Evolutionary conservation across 169 alveolate species (phyloP), one percentile per base, ranked within the genome.

Genomic region (Eimeria praecox): DNA sequence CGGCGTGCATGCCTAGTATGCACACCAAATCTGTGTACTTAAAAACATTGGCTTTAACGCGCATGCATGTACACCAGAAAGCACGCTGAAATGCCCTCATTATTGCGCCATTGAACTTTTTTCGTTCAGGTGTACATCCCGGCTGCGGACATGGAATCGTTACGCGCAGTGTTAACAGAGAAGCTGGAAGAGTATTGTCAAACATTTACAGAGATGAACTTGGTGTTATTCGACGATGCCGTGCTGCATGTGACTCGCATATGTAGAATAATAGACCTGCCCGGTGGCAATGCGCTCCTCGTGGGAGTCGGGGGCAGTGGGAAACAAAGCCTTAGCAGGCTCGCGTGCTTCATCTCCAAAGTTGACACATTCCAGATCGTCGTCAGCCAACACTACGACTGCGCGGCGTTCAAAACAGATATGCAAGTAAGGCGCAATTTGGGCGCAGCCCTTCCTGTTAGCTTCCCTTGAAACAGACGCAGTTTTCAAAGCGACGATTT

Each of bases 261-360:
- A 52, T 97, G 99, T 62, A 97, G 99, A 91, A 98, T 99, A 89
- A 95, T 99, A 54, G 99, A 98, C 92, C 97, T 97, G 83, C 99
- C 99, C 56, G 98, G 98, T 40, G 99, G 99, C 42, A 98, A 99
- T 95, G 99, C 99, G 18, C 98, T 99, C 64, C 96, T 99, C n/a
- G 99, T 99, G 49, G 99, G 99, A 33, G 99, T 99, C 46, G 99
- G 99, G 10, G 99, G 99, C 69, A 98, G 99, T 27, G 99, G 99
- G 56, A 99, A 99, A 96, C 99, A 98, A 96, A 98, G 99, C 20
- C 97, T 99, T 62, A 96, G 99, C 52, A 96, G 98, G 94, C 98
- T 99, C 66, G 98, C 99, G 30, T 96, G 99, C 75, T 99, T 98
- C 97, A 98, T 99, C 95, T 94, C 97, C 24, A 98, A 97, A 78